phyloP scores from a whole-genome alignment of 139 green algal genomes.

The Closterium sp. region DNA sequence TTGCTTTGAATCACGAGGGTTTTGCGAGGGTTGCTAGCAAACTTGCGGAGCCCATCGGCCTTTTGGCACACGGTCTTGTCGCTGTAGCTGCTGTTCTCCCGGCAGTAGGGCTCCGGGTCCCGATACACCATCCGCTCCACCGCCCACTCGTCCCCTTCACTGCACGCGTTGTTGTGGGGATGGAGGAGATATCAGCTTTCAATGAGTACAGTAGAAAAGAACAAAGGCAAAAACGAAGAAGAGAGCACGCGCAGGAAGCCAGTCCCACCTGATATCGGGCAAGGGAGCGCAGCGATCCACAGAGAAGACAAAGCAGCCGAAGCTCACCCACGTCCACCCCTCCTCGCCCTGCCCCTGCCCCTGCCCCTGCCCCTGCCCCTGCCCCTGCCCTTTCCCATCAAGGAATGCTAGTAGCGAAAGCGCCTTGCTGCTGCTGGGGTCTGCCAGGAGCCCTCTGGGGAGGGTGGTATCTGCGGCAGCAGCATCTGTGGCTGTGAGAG shows the following conservation, averaged over 20 bases:
- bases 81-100: background rate
- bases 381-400: background rate
- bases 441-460: background rate
- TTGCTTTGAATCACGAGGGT: background rate
- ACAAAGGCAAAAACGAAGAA: too few species aligned
- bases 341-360: background rate
- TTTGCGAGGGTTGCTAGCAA: background rate
- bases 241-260: too few species aligned
- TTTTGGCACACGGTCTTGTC: background rate
- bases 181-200: too few species aligned
- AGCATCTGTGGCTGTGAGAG: too few species aligned
- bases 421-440: background rate
- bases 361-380: background rate
- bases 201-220: too few species aligned
- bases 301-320: background rate
- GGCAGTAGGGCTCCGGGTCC: background rate
- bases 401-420: background rate
- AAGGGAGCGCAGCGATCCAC: background rate
- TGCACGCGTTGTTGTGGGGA: background rate
- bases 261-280: background rate
- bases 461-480: background rate
- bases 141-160: background rate
- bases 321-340: background rate
- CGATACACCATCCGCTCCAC: background rate
- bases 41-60: background rate